Evolutionary conservation across 2,329 filamentous ascomycete species (phyloP).

Genomic region (Diaporthe citri): DNA sequence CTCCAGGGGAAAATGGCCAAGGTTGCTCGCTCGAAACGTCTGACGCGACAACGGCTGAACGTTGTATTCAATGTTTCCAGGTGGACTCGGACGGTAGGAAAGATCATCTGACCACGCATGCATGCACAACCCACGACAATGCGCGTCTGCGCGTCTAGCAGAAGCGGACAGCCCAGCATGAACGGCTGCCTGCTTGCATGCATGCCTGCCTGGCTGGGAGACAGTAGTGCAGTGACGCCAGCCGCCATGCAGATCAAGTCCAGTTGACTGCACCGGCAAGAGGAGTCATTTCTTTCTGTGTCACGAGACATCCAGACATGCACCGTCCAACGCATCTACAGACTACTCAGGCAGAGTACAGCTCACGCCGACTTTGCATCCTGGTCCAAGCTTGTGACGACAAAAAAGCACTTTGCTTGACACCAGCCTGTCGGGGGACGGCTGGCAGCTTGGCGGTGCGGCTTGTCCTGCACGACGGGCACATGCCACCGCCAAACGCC

Average conservation of each 20-base stretch:
- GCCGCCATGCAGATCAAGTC: not conserved
- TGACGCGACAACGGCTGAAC: not conserved
- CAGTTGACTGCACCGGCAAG: not conserved
- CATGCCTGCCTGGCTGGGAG: constrained; percentile 15
- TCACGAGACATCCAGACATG: not conserved
- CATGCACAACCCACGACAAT: not conserved
- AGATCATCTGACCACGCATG: constrained; percentile 8
- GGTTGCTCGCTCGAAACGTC: not conserved
- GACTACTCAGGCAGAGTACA: not conserved
- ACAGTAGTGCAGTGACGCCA: constrained; percentile 4
- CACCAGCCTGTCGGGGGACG: not conserved
- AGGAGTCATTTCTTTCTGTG: constrained; percentile 31
- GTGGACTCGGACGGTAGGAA: not conserved
- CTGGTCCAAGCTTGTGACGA: not conserved
- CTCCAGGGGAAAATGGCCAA: not conserved
- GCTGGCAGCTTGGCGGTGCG: not conserved
- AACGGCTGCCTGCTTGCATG: constrained; percentile 24
- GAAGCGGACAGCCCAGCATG: not conserved
- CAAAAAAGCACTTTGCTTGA: not conserved
- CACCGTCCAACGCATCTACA: not conserved
- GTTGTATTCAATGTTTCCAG: not conserved
- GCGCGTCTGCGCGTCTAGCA: constrained; percentile 12
- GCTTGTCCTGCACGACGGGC: not conserved
- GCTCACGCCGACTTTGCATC: not conserved
- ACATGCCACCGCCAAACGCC: not conserved